phyloP scores from a whole-genome alignment of 2,329 filamentous ascomycete species.

The Microsporum canis region DNA sequence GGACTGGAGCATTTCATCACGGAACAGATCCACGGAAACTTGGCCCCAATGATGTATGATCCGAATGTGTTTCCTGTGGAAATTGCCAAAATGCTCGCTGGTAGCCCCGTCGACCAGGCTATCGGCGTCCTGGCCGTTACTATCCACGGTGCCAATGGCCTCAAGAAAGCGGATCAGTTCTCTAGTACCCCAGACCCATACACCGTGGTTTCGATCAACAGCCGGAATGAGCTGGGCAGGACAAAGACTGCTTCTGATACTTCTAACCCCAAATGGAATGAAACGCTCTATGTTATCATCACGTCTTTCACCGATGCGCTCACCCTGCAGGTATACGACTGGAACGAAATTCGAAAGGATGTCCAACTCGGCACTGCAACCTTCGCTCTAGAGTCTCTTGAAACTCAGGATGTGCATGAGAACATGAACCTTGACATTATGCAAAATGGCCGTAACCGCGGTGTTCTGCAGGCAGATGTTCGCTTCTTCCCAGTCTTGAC shows the following conservation, averaged over 20 bases:
- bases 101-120: constrained; percentile 85
- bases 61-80: constrained; percentile 98
- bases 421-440: constrained; percentile 77
- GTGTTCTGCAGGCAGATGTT: constrained; percentile 67
- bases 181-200: constrained; percentile 88
- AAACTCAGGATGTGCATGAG: constrained; percentile 65
- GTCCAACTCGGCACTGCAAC: constrained; percentile 84
- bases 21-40: constrained; percentile 88
- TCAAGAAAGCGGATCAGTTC: constrained; percentile 94
- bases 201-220: constrained; percentile 71
- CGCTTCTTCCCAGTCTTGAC: constrained; percentile 92
- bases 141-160: constrained; percentile 76
- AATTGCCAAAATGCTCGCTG: constrained; percentile 94
- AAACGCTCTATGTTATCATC: constrained; percentile 90
- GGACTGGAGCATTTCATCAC: constrained; percentile 87
- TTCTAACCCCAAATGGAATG: constrained; percentile 82
- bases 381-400: constrained; percentile 72
- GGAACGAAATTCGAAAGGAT: constrained; percentile 91
- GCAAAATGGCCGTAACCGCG: constrained; percentile 71
- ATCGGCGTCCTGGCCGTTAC: constrained; percentile 89
- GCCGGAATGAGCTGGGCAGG: constrained; percentile 65
- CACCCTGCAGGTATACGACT: constrained; percentile 78
- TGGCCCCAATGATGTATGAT: constrained; percentile 95
- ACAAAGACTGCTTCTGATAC: constrained; percentile 84
- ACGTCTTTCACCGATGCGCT: constrained; percentile 81